Percentiles rank a stretch among this genome's conserved stretches.
phyloP scores from a whole-genome alignment of 768 basidiomycete species.

The Inosperma sp. region DNA sequence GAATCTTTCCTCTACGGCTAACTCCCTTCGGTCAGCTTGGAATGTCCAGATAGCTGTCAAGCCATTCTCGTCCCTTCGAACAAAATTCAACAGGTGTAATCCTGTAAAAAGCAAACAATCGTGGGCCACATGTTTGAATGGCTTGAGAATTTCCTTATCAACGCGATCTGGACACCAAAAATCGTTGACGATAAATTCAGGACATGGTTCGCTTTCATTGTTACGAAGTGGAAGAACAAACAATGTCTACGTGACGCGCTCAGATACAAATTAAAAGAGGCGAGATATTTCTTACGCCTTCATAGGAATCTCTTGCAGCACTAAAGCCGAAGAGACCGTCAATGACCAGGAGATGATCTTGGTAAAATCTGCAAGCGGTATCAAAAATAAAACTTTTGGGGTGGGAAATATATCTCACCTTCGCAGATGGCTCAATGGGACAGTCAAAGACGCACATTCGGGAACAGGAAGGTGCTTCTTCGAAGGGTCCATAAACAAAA shows the following conservation, averaged over 20 bases:
- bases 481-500: constrained; percentile 45
- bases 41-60: constrained; percentile 22
- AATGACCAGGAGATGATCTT: constrained; percentile 37
- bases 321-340: constrained; percentile 41
- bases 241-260: constrained; percentile 31
- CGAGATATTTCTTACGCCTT: constrained; percentile 34
- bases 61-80: constrained; percentile 18
- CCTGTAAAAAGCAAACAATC: constrained; percentile 41
- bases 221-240: constrained; percentile 46
- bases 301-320: constrained; percentile 25
- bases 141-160: constrained; percentile 24
- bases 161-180: constrained; percentile 23
- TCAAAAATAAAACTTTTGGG: background rate
- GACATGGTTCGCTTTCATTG: constrained; percentile 2
- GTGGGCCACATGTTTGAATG: constrained; percentile 29
- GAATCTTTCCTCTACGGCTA: constrained; percentile 7
- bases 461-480: constrained; percentile 36
- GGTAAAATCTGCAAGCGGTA: constrained; percentile 31
- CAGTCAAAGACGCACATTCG: constrained; percentile 27
- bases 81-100: constrained; percentile 26
- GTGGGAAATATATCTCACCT: constrained; percentile 21
- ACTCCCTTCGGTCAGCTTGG: constrained; percentile 17
- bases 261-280: background rate
- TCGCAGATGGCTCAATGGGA: constrained; percentile 33
- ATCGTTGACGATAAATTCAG: constrained; percentile 20